Percentiles rank a stretch among this genome's conserved stretches.
phyloP scores from a whole-genome alignment of 176 grass and related monocot species.

The Carex myosuroides region DNA sequence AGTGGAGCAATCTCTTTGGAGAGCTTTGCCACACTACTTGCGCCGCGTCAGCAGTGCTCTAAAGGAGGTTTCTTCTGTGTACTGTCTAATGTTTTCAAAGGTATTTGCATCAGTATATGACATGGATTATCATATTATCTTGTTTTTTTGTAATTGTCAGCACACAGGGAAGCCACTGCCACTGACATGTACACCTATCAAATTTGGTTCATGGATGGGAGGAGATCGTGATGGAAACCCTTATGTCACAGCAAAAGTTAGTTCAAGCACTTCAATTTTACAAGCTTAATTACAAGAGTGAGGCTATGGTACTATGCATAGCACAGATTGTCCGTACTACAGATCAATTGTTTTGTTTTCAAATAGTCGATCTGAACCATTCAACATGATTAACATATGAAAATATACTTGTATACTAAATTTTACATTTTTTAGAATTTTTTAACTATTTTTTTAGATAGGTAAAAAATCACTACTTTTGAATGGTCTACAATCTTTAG shows the following conservation, averaged over 20 bases:
- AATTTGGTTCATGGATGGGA: conserved; percentile 98
- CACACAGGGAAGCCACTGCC: conserved; percentile 85
- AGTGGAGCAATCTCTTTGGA: conserved; percentile 98
- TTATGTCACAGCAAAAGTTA: conserved; percentile 92
- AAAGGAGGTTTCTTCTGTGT: conserved; percentile 54
- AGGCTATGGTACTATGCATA: no score
- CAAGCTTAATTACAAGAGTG: neutral
- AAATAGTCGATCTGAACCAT: no score
- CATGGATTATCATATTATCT: neutral
- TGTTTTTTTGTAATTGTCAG: conserved; percentile 29
- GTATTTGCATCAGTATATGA: neutral
- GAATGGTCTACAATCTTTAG: no score
- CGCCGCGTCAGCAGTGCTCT: conserved; percentile 88
- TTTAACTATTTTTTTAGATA: no score
- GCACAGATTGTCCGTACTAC: no score
- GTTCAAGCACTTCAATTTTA: neutral
- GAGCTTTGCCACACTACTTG: conserved; percentile 82
- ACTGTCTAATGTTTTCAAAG: neutral
- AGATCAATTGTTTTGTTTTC: no score
- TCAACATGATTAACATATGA: no score
- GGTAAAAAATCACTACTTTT: no score
- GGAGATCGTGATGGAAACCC: conserved; percentile 93
- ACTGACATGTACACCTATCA: conserved; percentile 86
- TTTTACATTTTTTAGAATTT: no score
- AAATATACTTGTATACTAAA: no score